These are phyloP conservation scores for Lepidium africanum DNA, from an alignment of 345 rosid genomes.

Conservation along the genomic window DNA sequence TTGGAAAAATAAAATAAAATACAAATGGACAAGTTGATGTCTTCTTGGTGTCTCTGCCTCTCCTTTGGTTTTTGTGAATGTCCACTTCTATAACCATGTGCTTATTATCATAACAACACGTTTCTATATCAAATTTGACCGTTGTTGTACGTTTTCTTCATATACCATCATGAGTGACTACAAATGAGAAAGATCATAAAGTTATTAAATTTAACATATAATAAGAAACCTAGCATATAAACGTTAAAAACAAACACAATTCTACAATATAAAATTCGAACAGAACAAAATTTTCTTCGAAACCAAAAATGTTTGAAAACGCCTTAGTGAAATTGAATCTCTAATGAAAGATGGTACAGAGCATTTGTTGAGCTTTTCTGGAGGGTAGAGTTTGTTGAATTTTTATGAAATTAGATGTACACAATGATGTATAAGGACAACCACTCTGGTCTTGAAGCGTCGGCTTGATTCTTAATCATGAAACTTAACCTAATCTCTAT, in stretches of 20 bases:
- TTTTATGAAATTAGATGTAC: background rate
- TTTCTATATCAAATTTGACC: background rate
- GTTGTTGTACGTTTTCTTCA: background rate
- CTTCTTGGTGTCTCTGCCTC: background rate
- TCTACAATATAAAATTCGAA: background rate
- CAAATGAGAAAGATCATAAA: background rate
- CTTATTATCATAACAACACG: background rate
- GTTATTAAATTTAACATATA: background rate
- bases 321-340: background rate
- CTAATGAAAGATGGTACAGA: background rate
- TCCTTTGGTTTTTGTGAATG: background rate
- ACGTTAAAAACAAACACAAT: background rate
- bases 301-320: background rate
- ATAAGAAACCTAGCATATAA: background rate
- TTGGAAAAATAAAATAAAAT: too few relatives aligned
- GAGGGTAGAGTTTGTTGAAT: background rate
- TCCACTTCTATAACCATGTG: background rate
- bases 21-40: background rate
- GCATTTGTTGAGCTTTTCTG: background rate
- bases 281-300: background rate
- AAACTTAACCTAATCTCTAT: background rate
- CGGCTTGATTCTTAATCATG: slow-evolving; percentile 1
- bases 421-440: background rate
- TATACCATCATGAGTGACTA: background rate
- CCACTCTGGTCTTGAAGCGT: background rate